Conservation (phyloP, 164 flowering plant genomes). For the Piper longum region DNA sequence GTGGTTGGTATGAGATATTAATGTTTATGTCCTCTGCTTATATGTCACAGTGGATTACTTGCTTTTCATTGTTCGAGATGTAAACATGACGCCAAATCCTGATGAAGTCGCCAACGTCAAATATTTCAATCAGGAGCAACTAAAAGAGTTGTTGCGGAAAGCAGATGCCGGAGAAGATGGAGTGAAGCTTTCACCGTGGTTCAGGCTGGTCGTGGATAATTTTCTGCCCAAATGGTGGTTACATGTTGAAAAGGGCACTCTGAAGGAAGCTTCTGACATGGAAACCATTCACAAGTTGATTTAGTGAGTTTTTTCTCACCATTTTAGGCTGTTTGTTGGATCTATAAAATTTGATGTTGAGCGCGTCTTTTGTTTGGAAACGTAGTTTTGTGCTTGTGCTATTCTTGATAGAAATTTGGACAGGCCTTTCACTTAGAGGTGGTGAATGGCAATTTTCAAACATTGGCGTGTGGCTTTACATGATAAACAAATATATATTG, state of each 20-base stretch:
- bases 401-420: too few species aligned
- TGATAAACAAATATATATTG: too few species aligned
- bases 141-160: conserved; percentile 73
- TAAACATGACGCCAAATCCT: conserved; percentile 60
- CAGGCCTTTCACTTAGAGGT: too few species aligned
- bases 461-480: too few species aligned
- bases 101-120: conserved; percentile 80
- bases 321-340: too few species aligned
- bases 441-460: too few species aligned
- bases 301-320: neutral
- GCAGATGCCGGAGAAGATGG: conserved; percentile 92
- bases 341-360: neutral
- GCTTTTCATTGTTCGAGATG: conserved; percentile 84
- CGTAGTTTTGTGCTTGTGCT: too few species aligned
- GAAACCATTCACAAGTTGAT: conserved; percentile 71
- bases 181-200: conserved; percentile 92
- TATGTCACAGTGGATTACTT: conserved; percentile 75
- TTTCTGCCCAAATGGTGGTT: conserved; percentile 97
- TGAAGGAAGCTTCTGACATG: conserved; percentile 65
- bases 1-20: too few species aligned
- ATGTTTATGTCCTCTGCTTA: neutral
- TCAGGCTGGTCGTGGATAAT: conserved; percentile 77
- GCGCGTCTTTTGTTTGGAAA: neutral
- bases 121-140: conserved; percentile 56
- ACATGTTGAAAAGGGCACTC: conserved; percentile 66